A percentile compares a stretch with the other conserved stretches of the same genome.
Evolutionary conservation across 441 rosid genomes (phyloP).

Genomic region (Populus hybrid): DNA sequence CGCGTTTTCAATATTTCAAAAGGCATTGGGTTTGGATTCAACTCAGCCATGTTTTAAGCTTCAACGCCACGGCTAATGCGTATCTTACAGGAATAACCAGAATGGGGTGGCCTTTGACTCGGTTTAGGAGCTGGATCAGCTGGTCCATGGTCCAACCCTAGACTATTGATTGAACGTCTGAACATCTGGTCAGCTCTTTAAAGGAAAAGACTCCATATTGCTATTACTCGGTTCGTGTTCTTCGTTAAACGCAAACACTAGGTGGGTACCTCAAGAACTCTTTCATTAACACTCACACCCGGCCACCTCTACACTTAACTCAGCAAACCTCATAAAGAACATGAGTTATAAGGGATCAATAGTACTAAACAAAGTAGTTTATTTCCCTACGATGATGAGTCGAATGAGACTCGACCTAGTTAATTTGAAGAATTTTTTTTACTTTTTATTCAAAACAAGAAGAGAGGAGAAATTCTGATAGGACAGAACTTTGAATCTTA

Average conservation of each 20-base stretch:
- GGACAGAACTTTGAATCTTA: too few relatives aligned
- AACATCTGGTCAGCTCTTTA: too few relatives aligned
- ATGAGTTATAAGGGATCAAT: not conserved
- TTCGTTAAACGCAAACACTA: not conserved
- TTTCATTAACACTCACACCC: not conserved
- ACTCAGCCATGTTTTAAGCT: too few relatives aligned
- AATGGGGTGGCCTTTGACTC: too few relatives aligned
- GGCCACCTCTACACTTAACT: not conserved
- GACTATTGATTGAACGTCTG: too few relatives aligned
- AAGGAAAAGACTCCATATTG: not conserved
- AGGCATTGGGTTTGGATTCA: too few relatives aligned
- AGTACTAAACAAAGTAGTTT: not conserved
- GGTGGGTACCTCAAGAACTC: too few relatives aligned
- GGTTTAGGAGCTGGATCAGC: too few relatives aligned
- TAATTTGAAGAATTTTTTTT: too few relatives aligned
- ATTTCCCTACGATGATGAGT: not conserved
- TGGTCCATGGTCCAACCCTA: accelerated
- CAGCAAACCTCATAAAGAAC: not conserved
- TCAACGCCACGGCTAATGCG: too few relatives aligned
- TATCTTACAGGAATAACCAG: too few relatives aligned
- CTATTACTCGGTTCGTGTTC: not conserved
- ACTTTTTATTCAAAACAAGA: not conserved
- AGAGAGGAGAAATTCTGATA: not conserved
- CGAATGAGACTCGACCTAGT: not conserved
- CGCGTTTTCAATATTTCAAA: too few relatives aligned